Evolutionary conservation across 495 filamentous ascomycete genomes (phyloP).

Genomic region (Lasiosphaeriaceae sp.): DNA sequence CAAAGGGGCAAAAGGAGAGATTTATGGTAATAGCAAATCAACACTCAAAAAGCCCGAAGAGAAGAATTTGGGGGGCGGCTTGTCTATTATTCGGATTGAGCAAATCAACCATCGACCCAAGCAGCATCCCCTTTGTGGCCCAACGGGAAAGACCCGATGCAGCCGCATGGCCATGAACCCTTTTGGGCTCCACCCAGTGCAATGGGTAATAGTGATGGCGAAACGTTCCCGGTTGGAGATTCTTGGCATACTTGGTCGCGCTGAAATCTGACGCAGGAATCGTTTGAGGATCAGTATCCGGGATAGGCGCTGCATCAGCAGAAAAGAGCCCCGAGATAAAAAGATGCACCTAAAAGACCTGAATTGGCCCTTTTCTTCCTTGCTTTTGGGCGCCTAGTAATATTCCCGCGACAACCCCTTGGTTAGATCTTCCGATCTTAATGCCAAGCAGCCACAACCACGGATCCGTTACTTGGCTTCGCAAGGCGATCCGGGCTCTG

Average conservation of each 20-base stretch:
- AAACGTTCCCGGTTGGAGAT: slow-evolving; percentile 17
- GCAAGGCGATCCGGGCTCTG: slow-evolving; percentile 4
- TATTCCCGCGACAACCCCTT: neutral
- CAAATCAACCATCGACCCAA: neutral
- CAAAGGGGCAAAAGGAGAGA: neutral
- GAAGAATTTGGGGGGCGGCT: too few species aligned
- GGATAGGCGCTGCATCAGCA: neutral
- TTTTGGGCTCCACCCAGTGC: neutral
- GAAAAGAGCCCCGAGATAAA: neutral
- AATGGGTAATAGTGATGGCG: slow-evolving; percentile 2
- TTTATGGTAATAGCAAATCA: neutral
- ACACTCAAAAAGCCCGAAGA: neutral
- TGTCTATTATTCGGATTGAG: neutral
- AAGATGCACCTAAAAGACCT: neutral
- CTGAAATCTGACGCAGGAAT: slow-evolving; percentile 11
- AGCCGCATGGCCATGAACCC: neutral
- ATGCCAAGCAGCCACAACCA: slow-evolving; percentile 14
- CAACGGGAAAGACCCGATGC: neutral
- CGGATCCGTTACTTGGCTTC: neutral
- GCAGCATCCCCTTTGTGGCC: too few species aligned
- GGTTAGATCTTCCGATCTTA: slow-evolving; percentile 8
- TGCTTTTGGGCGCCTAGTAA: neutral
- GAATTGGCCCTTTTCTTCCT: neutral
- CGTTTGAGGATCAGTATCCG: slow-evolving; percentile 15
- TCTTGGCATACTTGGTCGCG: slow-evolving; percentile 16